Evolutionary conservation across 306 rosid species (phyloP).

Genomic region (Rubus idaeus): DNA sequence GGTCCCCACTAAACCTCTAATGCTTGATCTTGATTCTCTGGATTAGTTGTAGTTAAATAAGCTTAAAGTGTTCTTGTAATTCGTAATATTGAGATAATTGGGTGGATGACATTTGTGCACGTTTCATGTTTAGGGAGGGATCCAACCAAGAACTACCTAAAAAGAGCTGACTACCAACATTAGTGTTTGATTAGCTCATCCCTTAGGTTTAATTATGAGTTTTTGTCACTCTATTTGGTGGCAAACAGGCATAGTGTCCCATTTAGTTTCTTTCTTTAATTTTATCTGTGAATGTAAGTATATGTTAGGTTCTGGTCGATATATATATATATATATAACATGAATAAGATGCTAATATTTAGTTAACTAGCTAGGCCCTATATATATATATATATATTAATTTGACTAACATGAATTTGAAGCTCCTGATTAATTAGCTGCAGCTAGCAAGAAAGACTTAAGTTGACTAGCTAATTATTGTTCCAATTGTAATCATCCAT

Average conservation of each 20-base stretch:
- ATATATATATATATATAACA: background rate
- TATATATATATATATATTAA: too few species aligned
- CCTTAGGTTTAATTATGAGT: conserved; percentile 27
- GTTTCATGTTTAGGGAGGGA: conserved; percentile 41
- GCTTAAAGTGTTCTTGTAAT: conserved; percentile 24
- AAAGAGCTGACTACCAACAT: conserved; percentile 31
- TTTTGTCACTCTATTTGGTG: conserved; percentile 30
- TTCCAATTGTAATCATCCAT: too few species aligned
- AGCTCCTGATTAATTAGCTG: background rate
- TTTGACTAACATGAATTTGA: too few species aligned
- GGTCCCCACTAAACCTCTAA: conserved; percentile 23
- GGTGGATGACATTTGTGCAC: conserved; percentile 53
- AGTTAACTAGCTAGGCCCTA: background rate
- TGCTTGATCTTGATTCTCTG: conserved; percentile 4
- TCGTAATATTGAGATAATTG: conserved; percentile 24
- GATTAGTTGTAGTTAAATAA: background rate
- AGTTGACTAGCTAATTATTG: background rate
- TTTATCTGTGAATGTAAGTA: conserved; percentile 24
- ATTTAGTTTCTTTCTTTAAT: background rate
- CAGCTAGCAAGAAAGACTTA: too few species aligned
- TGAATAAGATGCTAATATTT: background rate
- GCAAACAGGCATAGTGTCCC: conserved; percentile 14
- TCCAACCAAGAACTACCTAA: conserved; percentile 43
- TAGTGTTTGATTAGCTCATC: conserved; percentile 30
- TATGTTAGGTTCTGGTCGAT: conserved; percentile 28